A percentile compares a stretch with the other conserved stretches of the same genome.
These are phyloP conservation scores for Xylaria sp. DNA, from an alignment of 2,329 filamentous ascomycete species.

Conservation along the genomic window DNA sequence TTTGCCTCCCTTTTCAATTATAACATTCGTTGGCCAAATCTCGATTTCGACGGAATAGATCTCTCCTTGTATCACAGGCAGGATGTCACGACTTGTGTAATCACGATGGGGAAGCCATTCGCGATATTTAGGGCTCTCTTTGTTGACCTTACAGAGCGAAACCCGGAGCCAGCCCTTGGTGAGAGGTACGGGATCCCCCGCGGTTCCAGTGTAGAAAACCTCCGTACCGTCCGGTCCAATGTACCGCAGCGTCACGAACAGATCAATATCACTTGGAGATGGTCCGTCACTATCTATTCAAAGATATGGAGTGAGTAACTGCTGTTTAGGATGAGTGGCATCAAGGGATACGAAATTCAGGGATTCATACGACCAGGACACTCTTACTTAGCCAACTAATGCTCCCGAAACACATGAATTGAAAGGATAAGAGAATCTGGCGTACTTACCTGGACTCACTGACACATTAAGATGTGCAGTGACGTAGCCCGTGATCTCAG, in stretches of 20 bases:
- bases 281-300: conserved; percentile 47
- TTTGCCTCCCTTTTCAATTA: conserved; percentile 60
- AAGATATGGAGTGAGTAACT: background rate
- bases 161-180: conserved; percentile 73
- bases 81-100: conserved; percentile 64
- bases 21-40: conserved; percentile 72
- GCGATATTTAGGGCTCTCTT: conserved; percentile 62
- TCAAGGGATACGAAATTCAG: background rate
- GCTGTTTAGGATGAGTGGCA: background rate
- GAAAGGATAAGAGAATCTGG: background rate
- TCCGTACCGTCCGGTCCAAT: conserved; percentile 65
- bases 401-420: background rate
- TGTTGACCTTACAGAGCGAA: conserved; percentile 65
- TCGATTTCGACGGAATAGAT: conserved; percentile 71
- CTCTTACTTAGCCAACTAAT: background rate
- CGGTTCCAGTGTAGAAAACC: conserved; percentile 73
- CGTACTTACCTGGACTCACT: conserved; percentile 57
- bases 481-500: conserved; percentile 76
- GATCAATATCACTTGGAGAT: conserved; percentile 65
- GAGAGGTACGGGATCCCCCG: conserved; percentile 71
- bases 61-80: conserved; percentile 63
- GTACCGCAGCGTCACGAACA: conserved; percentile 72
- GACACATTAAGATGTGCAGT: conserved; percentile 73
- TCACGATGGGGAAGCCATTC: conserved; percentile 67
- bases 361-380: background rate